Percentiles rank a stretch among this genome's conserved stretches.
These are phyloP conservation scores for Lachancea fermentati DNA, from an alignment of 805 yeast species.

Conservation along the genomic window DNA sequence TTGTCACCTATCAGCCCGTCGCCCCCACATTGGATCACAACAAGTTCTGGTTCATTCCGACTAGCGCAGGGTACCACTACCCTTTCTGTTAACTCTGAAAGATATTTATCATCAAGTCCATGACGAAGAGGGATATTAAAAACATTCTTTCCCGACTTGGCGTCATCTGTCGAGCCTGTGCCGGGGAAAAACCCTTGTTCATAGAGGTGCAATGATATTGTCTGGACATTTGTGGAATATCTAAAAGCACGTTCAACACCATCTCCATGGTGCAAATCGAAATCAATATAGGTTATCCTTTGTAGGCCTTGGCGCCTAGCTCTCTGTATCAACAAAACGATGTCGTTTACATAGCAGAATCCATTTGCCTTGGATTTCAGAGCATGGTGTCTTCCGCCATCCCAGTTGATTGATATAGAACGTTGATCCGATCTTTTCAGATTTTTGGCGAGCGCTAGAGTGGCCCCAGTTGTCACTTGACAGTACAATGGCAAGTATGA, in stretches of 20 bases:
- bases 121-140: constrained; percentile 52
- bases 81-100: constrained; percentile 35
- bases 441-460: constrained; percentile 43
- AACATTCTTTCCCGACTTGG: constrained; percentile 35
- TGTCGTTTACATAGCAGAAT: constrained; percentile 69
- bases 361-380: constrained; percentile 52
- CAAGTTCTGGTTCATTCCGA: constrained; percentile 41
- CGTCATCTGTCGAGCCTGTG: constrained; percentile 44
- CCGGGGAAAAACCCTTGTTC: constrained; percentile 74
- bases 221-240: constrained; percentile 48
- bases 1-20: constrained; percentile 69
- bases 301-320: constrained; percentile 41
- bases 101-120: constrained; percentile 47
- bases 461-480: constrained; percentile 48
- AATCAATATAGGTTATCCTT: constrained; percentile 55
- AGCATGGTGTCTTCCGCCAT: constrained; percentile 77
- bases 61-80: constrained; percentile 41
- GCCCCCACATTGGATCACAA: constrained; percentile 66
- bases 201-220: constrained; percentile 57
- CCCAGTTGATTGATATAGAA: constrained; percentile 57
- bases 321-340: constrained; percentile 49
- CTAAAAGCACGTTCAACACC: constrained; percentile 67
- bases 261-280: constrained; percentile 78
- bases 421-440: constrained; percentile 22
- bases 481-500: constrained; percentile 48